phyloP scores from a whole-genome alignment of 257 asterid genomes.

The Gynochthodes officinalis region DNA sequence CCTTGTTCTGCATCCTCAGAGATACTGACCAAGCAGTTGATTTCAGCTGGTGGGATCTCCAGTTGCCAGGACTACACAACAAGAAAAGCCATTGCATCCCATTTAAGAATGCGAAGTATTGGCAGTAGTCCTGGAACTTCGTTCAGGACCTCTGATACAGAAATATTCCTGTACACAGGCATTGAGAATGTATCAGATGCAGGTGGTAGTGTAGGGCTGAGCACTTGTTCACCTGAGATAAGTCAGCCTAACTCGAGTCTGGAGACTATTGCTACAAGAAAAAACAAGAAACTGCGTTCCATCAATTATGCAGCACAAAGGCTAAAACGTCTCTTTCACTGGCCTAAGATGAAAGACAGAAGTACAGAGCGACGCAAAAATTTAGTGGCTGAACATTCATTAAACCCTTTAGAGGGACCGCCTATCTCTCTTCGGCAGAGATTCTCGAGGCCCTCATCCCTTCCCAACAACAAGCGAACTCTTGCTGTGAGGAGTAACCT shows the following conservation, averaged over 20 bases:
- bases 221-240: constrained; percentile 42
- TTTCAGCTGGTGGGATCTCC: constrained; percentile 81
- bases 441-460: constrained; percentile 49
- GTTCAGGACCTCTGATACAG: constrained; percentile 69
- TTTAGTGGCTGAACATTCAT: constrained; percentile 20
- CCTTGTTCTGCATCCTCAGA: constrained; percentile 74
- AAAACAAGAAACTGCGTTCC: constrained; percentile 30
- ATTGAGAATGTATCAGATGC: constrained; percentile 52
- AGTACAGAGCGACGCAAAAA: constrained; percentile 35
- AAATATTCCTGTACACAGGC: constrained; percentile 69
- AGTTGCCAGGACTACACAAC: constrained; percentile 65
- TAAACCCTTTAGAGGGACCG: constrained; percentile 30
- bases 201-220: constrained; percentile 27
- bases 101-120: constrained; percentile 59
- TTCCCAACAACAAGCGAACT: constrained; percentile 62
- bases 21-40: constrained; percentile 55
- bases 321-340: constrained; percentile 59
- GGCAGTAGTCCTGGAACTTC: constrained; percentile 90
- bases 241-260: constrained; percentile 27
- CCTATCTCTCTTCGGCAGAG: constrained; percentile 73
- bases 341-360: constrained; percentile 52
- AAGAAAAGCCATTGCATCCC: constrained; percentile 67
- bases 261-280: constrained; percentile 25
- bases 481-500: constrained; percentile 57
- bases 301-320: constrained; percentile 40